Evolutionary conservation across 1,284 basidiomycete genomes (phyloP).

Genomic region (Trametes hirsuta): DNA sequence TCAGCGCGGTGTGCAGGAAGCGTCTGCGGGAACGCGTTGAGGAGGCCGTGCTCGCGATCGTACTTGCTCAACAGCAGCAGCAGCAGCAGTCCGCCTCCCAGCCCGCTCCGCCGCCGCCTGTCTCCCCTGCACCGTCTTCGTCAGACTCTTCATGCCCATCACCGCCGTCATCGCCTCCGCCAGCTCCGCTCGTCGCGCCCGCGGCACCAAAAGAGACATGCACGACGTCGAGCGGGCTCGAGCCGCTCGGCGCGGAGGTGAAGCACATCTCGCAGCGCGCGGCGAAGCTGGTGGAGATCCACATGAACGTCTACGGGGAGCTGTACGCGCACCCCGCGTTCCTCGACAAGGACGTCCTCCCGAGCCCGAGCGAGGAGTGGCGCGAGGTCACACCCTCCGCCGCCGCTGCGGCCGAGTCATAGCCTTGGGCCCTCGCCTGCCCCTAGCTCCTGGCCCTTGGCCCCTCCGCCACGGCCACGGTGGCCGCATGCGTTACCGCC

Average conservation of each 20-base stretch:
- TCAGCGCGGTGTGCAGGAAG: slow-evolving; percentile 61
- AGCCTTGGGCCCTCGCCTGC: background rate
- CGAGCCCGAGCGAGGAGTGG: background rate
- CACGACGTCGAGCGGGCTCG: slow-evolving; percentile 58
- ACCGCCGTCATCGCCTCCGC: no score
- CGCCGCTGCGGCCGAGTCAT: background rate
- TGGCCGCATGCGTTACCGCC: background rate
- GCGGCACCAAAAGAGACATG: slow-evolving; percentile 16
- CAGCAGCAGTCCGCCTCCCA: background rate
- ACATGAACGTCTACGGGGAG: slow-evolving; percentile 72
- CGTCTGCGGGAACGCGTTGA: slow-evolving; percentile 69
- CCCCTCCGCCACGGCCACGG: background rate
- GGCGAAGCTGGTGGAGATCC: slow-evolving; percentile 68
- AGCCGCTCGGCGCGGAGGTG: slow-evolving; percentile 71
- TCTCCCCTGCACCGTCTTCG: no score
- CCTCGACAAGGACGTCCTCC: slow-evolving; percentile 27
- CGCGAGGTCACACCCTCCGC: background rate
- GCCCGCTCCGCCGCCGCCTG: background rate
- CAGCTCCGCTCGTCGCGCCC: background rate
- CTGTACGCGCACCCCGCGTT: slow-evolving; percentile 73
- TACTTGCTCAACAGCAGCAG: slow-evolving; percentile 40
- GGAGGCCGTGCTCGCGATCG: slow-evolving; percentile 55
- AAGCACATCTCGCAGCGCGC: slow-evolving; percentile 67
- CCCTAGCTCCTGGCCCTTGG: background rate
- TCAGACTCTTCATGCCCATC: no score